A percentile compares a stretch with the other conserved stretches of the same genome.
phyloP scores from a whole-genome alignment of 495 filamentous ascomycete genomes.

The Xylaria palmicola region DNA sequence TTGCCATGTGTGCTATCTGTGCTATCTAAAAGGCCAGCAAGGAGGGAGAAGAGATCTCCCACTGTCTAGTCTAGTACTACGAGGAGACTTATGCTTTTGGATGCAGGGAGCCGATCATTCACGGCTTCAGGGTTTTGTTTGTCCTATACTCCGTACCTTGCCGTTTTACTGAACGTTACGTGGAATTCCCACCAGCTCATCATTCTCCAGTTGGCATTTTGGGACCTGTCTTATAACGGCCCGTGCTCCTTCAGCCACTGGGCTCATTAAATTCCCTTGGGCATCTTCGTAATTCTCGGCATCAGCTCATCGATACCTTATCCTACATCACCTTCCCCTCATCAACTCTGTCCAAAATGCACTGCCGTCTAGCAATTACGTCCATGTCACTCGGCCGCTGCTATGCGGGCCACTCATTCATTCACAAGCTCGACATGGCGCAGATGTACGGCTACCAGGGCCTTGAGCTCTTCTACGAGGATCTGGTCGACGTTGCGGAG shows the following conservation, averaged over 20 bases:
- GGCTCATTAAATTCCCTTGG: not conserved
- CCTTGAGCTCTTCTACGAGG: slow-evolving; percentile 80
- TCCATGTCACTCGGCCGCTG: slow-evolving; percentile 72
- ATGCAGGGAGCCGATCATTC: slow-evolving; percentile 24
- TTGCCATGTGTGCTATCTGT: too few relatives aligned
- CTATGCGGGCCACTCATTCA: slow-evolving; percentile 56
- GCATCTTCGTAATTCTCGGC: not conserved
- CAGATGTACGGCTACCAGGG: slow-evolving; percentile 63
- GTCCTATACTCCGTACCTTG: not conserved
- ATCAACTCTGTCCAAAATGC: slow-evolving; percentile 27
- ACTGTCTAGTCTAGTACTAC: not conserved
- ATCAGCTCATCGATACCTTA: not conserved
- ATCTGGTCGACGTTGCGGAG: slow-evolving; percentile 62
- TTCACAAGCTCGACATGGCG: slow-evolving; percentile 65
- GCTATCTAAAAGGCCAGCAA: too few relatives aligned
- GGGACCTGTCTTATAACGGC: not conserved
- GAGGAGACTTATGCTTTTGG: slow-evolving; percentile 11
- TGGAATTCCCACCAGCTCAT: not conserved
- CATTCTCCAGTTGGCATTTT: not conserved
- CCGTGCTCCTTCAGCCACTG: not conserved
- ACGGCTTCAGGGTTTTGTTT: slow-evolving; percentile 9
- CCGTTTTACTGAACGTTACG: not conserved
- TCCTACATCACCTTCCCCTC: not conserved
- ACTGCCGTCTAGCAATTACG: slow-evolving; percentile 53
- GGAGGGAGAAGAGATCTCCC: too few relatives aligned